Conservation (phyloP, 257 asterid genomes). For the Solanum clarkiae region DNA sequence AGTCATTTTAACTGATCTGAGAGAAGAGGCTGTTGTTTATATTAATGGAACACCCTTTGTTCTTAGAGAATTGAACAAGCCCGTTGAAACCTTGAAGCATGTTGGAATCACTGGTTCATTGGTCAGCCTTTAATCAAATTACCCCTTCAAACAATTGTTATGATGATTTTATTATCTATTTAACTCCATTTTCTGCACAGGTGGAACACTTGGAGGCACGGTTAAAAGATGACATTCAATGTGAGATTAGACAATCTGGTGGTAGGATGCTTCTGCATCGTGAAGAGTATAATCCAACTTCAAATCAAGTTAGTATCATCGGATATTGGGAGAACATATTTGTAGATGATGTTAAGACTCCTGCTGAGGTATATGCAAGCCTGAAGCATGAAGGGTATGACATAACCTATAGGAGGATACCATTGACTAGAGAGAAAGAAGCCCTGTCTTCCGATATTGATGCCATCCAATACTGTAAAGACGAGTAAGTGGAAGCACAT, state of each 20-base stretch:
- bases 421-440: conserved; percentile 92
- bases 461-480: conserved; percentile 82
- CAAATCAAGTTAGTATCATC: conserved; percentile 67
- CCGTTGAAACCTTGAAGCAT: conserved; percentile 88
- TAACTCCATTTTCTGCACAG: conserved; percentile 28
- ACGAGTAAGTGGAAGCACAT: conserved; percentile 51
- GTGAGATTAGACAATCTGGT: conserved; percentile 77
- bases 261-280: conserved; percentile 98
- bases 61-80: conserved; percentile 89
- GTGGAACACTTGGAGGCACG: conserved; percentile 97
- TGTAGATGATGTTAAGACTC: conserved; percentile 77
- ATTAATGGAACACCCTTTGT: conserved; percentile 87
- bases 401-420: conserved; percentile 72
- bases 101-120: conserved; percentile 90
- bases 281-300: conserved; percentile 80
- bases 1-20: conserved; percentile 67
- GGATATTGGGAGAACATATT: conserved; percentile 98
- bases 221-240: conserved; percentile 76
- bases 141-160: conserved; percentile 8
- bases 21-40: conserved; percentile 96
- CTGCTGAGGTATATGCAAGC: conserved; percentile 78
- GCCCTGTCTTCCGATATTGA: conserved; percentile 89
- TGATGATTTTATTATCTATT: neutral
- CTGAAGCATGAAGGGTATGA: conserved; percentile 55
- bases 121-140: conserved; percentile 39